Evolutionary conservation across 306 rosid genomes (phyloP), one percentile per base, ranked within the genome.

Genomic region (Cercis canadensis): DNA sequence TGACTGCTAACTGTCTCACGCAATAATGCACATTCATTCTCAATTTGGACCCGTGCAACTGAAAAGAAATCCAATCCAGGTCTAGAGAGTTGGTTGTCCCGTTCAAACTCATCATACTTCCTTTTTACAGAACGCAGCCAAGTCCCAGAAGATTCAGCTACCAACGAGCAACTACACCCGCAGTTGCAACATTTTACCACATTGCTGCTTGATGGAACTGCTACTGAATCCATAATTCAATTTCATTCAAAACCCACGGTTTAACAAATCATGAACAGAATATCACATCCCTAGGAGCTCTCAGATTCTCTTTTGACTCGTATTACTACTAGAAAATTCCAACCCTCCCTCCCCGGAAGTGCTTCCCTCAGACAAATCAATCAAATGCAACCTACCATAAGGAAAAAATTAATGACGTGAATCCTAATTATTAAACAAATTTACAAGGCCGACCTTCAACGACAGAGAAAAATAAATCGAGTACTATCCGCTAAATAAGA

Each of bases 51-150:
- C 57, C 84, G 79, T 0, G 95, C 91, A 73, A 85, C 82, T 1
- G 80, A 70, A 32, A 74, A 62, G 4, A 3, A 31, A 52, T 78
- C 81, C 57, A 77, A 31, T 56, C 87, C 85, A 0, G 92, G 85
- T 59, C 82, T 39, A 29, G 77, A 44, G 19, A 88, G 80, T n/a
- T 74, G 84, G 19, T 70, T 67, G n/a, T 57, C 82, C 39, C 64
- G 56, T 69, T 86, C 96, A 60, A 85, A 79, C 73, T 95, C 97
- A 19, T 83, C 92, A 15, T 80, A 77, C 76, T 95, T 95, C 50
- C 96, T 81, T 56, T 95, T 95, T 6, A 92, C 93, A 0, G 97
- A 87, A 19, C 99, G 88, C 49, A 89, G 72, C 99, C 97, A 95
- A 31, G 85, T 29, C 41, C 71, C 88, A 0, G 96, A 75, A 18